Evolutionary conservation across 805 yeast genomes (phyloP), one percentile per base, ranked within the genome.

Genomic region (Metschnikowia rubicola): DNA sequence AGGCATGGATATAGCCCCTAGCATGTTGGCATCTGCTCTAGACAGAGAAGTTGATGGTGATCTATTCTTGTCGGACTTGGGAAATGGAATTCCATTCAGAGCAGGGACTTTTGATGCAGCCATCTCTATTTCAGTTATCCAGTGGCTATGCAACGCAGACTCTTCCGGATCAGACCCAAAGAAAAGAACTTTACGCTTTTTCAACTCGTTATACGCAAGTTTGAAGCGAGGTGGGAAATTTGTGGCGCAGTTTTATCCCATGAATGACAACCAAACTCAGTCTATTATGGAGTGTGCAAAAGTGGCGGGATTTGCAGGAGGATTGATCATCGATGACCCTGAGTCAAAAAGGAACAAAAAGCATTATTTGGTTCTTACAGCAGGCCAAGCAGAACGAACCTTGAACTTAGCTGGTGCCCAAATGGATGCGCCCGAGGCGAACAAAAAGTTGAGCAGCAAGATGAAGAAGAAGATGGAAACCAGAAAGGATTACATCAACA

Each of bases 91-190:
- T 2, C 98, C 98, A 5, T 94, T 94, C 62, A 77, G 99, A 61
- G 88, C 98, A 2, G 99, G 99, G 42, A 77, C 96, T 0, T 94
- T 92, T 65, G 99, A 94, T 66, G 97, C 97, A 1, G 98, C 96
- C 1, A 88, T 94, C 30, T 85, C 95, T 26, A 89, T 94, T 52
- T 86, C 96, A 32, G 99, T 95, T 10, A 90, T 94, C 43, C 99
- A 94, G 66, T 94, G 99, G 99, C 78, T 94, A 36, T 91, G 97
- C 72, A 94, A 94, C 64, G 98, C 98, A 2, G 99, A 94, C 65
- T 77, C 88, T 6, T 67, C 88, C 3, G 74, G 76, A 35, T 84
- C 83, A 44, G 96, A 91, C 61, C 99, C 99, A 19, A 84, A 85
- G 62, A 78, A 77, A 59, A 80, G 99, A 65, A 68, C 89, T 45